Percentiles rank a stretch among this genome's conserved stretches.
Conservation (phyloP, 2,329 filamentous ascomycete species). For the Dactylellina leptospora region DNA sequence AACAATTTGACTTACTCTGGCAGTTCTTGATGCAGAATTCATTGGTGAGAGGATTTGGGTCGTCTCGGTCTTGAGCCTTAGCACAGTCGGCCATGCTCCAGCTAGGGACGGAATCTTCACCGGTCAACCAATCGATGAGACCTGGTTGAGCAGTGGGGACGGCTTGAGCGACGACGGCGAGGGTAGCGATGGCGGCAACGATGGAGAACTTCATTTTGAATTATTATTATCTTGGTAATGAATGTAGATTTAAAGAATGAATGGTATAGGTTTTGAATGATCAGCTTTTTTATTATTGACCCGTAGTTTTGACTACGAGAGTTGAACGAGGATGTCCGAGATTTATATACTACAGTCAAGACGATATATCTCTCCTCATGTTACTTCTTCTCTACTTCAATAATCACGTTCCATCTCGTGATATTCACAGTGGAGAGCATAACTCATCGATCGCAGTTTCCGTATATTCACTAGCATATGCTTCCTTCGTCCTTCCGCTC, state of each 20-base stretch:
- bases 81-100: slow-evolving; percentile 14
- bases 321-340: too few species aligned
- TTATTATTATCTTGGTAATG: not conserved
- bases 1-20: slow-evolving; percentile 18
- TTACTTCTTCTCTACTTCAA: too few species aligned
- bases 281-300: not conserved
- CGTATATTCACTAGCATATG: not conserved
- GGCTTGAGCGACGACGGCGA: slow-evolving; percentile 18
- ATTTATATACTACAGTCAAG: too few species aligned
- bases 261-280: not conserved
- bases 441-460: too few species aligned
- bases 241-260: not conserved
- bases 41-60: slow-evolving; percentile 19
- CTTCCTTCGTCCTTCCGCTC: too few species aligned
- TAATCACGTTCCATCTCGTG: too few species aligned
- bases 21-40: slow-evolving; percentile 29
- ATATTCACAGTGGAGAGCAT: too few species aligned
- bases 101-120: slow-evolving; percentile 17
- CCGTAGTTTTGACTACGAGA: not conserved
- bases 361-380: too few species aligned
- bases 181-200: slow-evolving; percentile 13
- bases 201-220: slow-evolving; percentile 29
- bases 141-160: slow-evolving; percentile 9
- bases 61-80: not conserved
- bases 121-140: slow-evolving; percentile 18